Base-by-base conservation (phyloP, 352 stramenopile genomes). In the Globisporangium echinulatum region DNA sequence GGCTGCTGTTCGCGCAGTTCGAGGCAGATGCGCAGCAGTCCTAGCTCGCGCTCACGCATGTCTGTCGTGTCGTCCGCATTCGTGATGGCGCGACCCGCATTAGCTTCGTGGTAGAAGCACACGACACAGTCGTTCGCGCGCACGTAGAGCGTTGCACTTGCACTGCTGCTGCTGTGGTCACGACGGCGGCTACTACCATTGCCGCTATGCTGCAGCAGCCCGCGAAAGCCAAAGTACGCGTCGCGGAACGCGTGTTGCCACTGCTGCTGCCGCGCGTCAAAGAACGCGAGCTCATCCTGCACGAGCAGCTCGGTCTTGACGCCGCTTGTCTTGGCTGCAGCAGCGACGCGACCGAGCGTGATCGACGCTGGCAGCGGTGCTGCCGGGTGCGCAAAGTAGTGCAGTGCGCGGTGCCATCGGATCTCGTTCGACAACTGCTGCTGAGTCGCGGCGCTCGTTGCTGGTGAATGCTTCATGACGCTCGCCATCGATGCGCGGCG, bases 201-300 rank as follows among this genome's bases (percentile, higher is more conserved):
- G 19, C 19, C 19, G 19, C 19, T 25, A 25, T 25, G 19, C 19
- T 25, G 19, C 19, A 25, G 19, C 19, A 25, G 19, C 19, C 39
- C 66, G 6, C 78, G 82, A 38, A 89, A 87, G 9, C 65, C 70
- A 62, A 89, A 76, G 59, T 92, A 92, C 19, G 79, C 67, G 43
- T 88, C 68, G 25, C 74, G 80, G 59, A 92, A 88, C 17, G 80
- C 67, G 33, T 83, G 70, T 54, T 90, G 80, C 82, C 82, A 92
- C 4, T 72, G 71, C 13, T 74, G 66, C 58, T 85, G 77, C 1
- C 82, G 70, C 7, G 76, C 57, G 11, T 68, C 66, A n/a, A 87
- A 85, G 55, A 88, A 92, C 14, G 68, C 66, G 36, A 85, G 75
- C 46, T 85, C 77, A 49, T 85, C 75, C 13, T 72, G 79, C 42